Conservation (phyloP, 208 protist genomes). For the Trypanosoma caninum region DNA sequence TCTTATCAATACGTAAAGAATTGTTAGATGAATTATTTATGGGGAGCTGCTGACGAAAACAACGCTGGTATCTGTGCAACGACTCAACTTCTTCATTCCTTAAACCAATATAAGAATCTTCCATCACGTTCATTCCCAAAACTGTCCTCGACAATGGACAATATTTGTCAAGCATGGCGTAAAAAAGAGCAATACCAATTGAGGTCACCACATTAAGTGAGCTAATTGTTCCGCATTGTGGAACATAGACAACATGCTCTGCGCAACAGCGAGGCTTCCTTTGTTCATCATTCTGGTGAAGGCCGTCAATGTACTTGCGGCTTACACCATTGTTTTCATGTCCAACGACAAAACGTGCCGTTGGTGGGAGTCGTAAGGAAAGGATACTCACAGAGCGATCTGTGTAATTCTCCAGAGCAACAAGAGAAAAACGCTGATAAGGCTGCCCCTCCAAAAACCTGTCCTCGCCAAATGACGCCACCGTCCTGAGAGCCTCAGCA, state of each 20-base stretch:
- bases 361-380: constrained; percentile 33
- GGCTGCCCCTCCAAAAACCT: not conserved
- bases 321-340: constrained; percentile 88
- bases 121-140: not conserved
- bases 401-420: constrained; percentile 85
- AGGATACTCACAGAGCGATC: constrained; percentile 60
- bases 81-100: constrained; percentile 2
- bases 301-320: constrained; percentile 28
- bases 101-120: not conserved
- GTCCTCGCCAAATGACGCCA: constrained; percentile 26
- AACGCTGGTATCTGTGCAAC: constrained; percentile 19
- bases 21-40: constrained; percentile 5
- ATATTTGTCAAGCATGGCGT: constrained; percentile 55
- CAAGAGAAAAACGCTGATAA: constrained; percentile 29
- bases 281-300: not conserved
- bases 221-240: constrained; percentile 89
- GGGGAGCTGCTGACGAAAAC: constrained; percentile 19
- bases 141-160: constrained; percentile 46
- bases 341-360: constrained; percentile 57
- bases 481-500: not conserved
- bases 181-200: constrained; percentile 82
- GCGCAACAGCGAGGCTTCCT: not conserved
- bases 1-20: constrained; percentile 51
- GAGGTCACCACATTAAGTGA: constrained; percentile 89
- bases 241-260: constrained; percentile 68